These are phyloP conservation scores for Xylaria sp. DNA, from an alignment of 495 filamentous ascomycete species.

Conservation along the genomic window DNA sequence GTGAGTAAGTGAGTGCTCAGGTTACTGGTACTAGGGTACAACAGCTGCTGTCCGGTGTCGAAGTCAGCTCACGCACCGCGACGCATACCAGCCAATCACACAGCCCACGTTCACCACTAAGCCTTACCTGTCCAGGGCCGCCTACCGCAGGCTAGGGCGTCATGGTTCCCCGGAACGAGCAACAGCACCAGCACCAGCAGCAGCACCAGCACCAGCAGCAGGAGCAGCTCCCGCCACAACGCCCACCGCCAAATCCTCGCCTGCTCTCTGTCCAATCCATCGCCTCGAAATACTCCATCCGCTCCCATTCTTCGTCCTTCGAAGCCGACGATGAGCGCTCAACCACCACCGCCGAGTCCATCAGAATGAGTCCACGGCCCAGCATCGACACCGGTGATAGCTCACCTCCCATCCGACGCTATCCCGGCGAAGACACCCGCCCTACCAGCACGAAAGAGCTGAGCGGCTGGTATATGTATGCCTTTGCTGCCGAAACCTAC, in stretches of 20 bases:
- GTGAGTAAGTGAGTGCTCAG: too few species aligned
- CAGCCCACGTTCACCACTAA: not conserved
- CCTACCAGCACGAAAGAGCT: slow-evolving; percentile 88
- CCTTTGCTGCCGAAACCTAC: slow-evolving; percentile 97
- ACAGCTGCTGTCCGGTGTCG: not conserved
- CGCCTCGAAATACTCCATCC: slow-evolving; percentile 51
- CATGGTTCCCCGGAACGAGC: slow-evolving; percentile 23
- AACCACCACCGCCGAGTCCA: slow-evolving; percentile 46
- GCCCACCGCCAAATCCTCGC: slow-evolving; percentile 48
- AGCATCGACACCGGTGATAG: slow-evolving; percentile 35
- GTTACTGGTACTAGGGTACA: not conserved
- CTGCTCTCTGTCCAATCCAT: slow-evolving; percentile 54
- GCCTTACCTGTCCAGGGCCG: not conserved
- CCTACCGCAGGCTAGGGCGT: slow-evolving; percentile 14
- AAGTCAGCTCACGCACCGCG: slow-evolving; percentile 6
- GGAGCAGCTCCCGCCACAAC: slow-evolving; percentile 14
- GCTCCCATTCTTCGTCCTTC: slow-evolving; percentile 58
- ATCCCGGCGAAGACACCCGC: slow-evolving; percentile 85
- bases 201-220: not conserved
- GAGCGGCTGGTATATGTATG: slow-evolving; percentile 94
- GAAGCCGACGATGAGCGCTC: slow-evolving; percentile 71
- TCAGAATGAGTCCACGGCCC: slow-evolving; percentile 44
- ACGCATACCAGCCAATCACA: slow-evolving; percentile 14
- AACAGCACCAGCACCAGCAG: slow-evolving; percentile 11
- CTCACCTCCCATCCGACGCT: slow-evolving; percentile 47